A percentile compares a stretch with the other conserved stretches of the same genome.
These are phyloP conservation scores for Canavalia gladiata DNA, from an alignment of 306 rosid species.

Conservation along the genomic window DNA sequence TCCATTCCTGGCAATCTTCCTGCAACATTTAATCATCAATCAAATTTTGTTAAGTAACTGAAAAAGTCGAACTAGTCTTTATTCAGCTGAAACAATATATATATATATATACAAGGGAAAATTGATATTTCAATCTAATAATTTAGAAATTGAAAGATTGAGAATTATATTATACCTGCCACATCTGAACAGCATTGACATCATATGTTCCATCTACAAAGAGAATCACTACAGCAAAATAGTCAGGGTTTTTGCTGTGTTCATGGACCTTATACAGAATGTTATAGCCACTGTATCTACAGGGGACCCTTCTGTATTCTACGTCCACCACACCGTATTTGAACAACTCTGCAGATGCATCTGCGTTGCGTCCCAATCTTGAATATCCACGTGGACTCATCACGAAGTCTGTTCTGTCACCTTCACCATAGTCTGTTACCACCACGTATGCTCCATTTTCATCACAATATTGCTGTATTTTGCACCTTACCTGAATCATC, in stretches of 20 bases:
- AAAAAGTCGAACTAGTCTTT: too few relatives aligned
- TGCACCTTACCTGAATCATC: slow-evolving; percentile 57
- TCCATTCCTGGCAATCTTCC: slow-evolving; percentile 73
- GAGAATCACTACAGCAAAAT: slow-evolving; percentile 63
- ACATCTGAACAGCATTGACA: slow-evolving; percentile 63
- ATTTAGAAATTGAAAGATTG: background rate
- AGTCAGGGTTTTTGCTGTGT: slow-evolving; percentile 66
- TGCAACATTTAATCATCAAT: slow-evolving; percentile 38
- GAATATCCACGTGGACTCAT: slow-evolving; percentile 56
- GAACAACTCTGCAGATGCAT: slow-evolving; percentile 50
- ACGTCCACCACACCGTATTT: slow-evolving; percentile 60
- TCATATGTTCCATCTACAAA: slow-evolving; percentile 69
- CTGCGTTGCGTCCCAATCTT: slow-evolving; percentile 44
- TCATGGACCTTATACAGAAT: slow-evolving; percentile 63
- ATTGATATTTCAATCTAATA: background rate
- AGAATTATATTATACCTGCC: slow-evolving; percentile 55
- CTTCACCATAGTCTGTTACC: slow-evolving; percentile 60
- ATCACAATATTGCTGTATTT: slow-evolving; percentile 48
- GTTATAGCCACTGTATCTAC: slow-evolving; percentile 58
- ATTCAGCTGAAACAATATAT: background rate
- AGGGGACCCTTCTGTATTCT: slow-evolving; percentile 58
- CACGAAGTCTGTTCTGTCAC: slow-evolving; percentile 60
- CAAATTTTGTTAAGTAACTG: background rate
- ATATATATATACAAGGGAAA: background rate
- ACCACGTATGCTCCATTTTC: slow-evolving; percentile 57